These are phyloP conservation scores for Filosporella fistucella DNA, from an alignment of 495 filamentous ascomycete genomes.

Conservation along the genomic window DNA sequence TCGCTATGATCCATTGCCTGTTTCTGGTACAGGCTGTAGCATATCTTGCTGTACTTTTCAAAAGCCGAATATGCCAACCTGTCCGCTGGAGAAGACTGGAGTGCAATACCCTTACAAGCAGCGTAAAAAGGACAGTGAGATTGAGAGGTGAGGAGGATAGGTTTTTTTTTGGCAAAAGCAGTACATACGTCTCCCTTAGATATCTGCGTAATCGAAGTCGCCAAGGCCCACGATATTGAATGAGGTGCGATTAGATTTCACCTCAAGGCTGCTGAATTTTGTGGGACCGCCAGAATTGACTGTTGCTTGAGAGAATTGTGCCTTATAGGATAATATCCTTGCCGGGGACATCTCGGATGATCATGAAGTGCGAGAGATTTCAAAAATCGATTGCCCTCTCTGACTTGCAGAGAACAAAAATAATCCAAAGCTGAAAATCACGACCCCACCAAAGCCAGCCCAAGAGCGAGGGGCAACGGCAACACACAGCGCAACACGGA, in stretches of 20 bases:
- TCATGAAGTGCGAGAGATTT: slow-evolving; percentile 24
- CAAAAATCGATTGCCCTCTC: too few relatives aligned
- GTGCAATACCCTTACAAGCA: slow-evolving; percentile 93
- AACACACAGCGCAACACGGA: too few relatives aligned
- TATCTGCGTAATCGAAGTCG: slow-evolving; percentile 70
- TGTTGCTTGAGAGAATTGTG: slow-evolving; percentile 66
- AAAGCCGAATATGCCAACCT: slow-evolving; percentile 62
- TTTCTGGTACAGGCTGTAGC: slow-evolving; percentile 91
- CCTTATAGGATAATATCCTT: slow-evolving; percentile 46
- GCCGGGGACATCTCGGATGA: slow-evolving; percentile 19
- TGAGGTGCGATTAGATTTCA: slow-evolving; percentile 88
- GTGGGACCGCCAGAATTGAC: slow-evolving; percentile 71
- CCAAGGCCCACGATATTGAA: slow-evolving; percentile 99
- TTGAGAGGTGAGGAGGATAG: slow-evolving; percentile 34
- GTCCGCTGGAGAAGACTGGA: slow-evolving; percentile 68
- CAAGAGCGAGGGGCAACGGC: neutral
- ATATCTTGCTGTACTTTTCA: slow-evolving; percentile 47
- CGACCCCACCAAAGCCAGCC: neutral
- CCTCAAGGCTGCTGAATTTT: slow-evolving; percentile 80
- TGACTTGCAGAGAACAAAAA: neutral
- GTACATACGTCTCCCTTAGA: slow-evolving; percentile 68
- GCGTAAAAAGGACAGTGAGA: slow-evolving; percentile 75
- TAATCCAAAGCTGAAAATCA: neutral
- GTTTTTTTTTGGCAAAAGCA: slow-evolving; percentile 73
- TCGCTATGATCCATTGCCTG: slow-evolving; percentile 94